Evolutionary conservation across 768 basidiomycete species (phyloP), one percentile per base, ranked within the genome.

Genomic region (Cystofilobasidium macerans): DNA sequence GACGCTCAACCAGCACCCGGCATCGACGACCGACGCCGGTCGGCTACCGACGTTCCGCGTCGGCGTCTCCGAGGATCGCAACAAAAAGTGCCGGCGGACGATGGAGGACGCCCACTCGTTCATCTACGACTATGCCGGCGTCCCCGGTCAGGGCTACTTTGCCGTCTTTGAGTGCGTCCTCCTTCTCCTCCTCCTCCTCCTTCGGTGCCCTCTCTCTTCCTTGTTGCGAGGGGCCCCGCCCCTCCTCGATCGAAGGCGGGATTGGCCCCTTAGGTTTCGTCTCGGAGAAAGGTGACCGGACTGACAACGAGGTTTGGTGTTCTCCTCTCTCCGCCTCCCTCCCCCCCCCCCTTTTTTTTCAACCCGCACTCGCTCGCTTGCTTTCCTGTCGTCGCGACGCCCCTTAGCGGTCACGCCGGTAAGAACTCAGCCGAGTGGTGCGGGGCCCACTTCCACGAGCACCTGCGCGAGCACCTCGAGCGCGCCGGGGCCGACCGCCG

Each of bases 361-460:
- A n/a, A n/a, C n/a, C n/a, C n/a, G n/a, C n/a, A n/a, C n/a, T n/a
- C n/a, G n/a, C n/a, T n/a, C 60, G 32, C 38, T 22, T 57, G 22
- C 24, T 13, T 35, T 18, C 32, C 13, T 24, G 36, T 24, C 36
- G 36, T 14, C 36, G 36, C 7, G 36, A 40, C 38, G 33, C 35
- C 11, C 6, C 36, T 35, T 43, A 76, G 75, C 72, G 95, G 95
- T 3, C 95, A 99, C 75, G 95, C 95, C 0, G 95, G 95, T 22
- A 98, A 94, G 75, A 89, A 97, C 72, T 93, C 94, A 38, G 95
- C 95, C 32, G 95, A 99, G 76, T 98, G 94, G 93, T 98, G 95
- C 76, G 95, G 95, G 48, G 80, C 82, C 71, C 85, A 98, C 75
- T 99, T 99, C 77, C 92, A 98, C 73, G 85, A 92, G 60, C 53